Base-by-base conservation (phyloP, 371 early-diverging fungal genomes). In the Phascolomyces articulosus region DNA sequence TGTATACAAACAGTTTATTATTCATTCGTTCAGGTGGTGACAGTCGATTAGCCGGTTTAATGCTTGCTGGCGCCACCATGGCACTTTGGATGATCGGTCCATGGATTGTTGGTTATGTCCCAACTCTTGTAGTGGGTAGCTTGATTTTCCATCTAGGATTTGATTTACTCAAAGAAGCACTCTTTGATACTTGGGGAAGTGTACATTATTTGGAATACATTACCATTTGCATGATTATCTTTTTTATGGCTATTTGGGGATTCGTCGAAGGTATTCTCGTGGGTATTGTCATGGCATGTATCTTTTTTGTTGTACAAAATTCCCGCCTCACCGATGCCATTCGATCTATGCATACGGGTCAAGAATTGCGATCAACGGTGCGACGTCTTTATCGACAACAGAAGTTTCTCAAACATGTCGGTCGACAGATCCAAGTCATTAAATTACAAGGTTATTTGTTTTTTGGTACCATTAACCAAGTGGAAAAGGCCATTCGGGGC, bases 231-330 rank as follows among this genome's bases (percentile, higher is more conserved):
- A 72, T 83, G n/a, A 96, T 96, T 62, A 89, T 96, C 21, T 68
- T 90, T 10, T 85, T 89, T 51, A 96, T 96, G 96, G 94, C 92
- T 0, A 71, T 74, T 16, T 77, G 95, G 40, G 97, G 97, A 6
- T 98, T 98, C 72, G 95, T 95, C 15, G 96, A 97, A 68, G 97
- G 97, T 27, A 95, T 97, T 62, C 82, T 96, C 57, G 79, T 96
- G 18, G 98, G 98, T 16, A 91, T 98, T 31, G 72, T 97, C 1
- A 75, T 96, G 71, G 96, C 98, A 2, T 96, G 96, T 68, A 76
- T 97, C 26, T 96, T 98, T 76, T 97, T 97, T 75, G 93, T 96
- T 4, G 86, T 96, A 1, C 87, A 92, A 61, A 95, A 96, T 79
- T 85, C 93, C 4, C 87, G 90, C 40, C 80, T 88, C 51, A 72